phyloP scores from a whole-genome alignment of 2,329 filamentous ascomycete species.

The Calonectria honghensis region DNA sequence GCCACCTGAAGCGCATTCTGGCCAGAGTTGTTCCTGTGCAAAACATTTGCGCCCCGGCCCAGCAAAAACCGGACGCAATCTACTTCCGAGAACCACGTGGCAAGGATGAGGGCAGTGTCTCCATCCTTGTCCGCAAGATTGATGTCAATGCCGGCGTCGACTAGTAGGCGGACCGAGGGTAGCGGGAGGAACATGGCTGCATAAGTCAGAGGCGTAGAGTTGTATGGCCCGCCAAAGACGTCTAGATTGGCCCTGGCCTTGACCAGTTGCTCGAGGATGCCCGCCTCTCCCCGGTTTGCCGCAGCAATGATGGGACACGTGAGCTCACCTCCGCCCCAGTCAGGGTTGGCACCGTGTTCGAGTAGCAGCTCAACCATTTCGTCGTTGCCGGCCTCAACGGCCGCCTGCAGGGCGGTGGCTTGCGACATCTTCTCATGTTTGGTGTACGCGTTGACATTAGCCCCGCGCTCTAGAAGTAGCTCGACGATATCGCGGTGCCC shows the following conservation, averaged over 20 bases:
- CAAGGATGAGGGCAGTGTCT: conserved; percentile 63
- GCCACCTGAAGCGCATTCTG: background rate
- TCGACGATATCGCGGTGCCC: conserved; percentile 60
- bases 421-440: conserved; percentile 52
- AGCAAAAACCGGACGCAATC: background rate
- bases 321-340: conserved; percentile 59
- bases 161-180: conserved; percentile 56
- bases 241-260: conserved; percentile 60
- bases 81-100: conserved; percentile 57
- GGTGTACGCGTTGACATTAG: conserved; percentile 59
- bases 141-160: conserved; percentile 62
- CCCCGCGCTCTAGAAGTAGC: conserved; percentile 59
- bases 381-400: conserved; percentile 58
- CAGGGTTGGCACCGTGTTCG: conserved; percentile 60
- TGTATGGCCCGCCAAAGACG: conserved; percentile 59
- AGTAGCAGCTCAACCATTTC: conserved; percentile 63
- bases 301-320: conserved; percentile 62
- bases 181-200: conserved; percentile 60
- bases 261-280: conserved; percentile 61
- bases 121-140: conserved; percentile 59
- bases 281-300: conserved; percentile 57
- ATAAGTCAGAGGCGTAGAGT: conserved; percentile 61
- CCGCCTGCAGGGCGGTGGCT: conserved; percentile 64
- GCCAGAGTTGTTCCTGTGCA: background rate
- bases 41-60: background rate